These are phyloP conservation scores for Neopestalotiopsis rosae DNA, from an alignment of 2,329 filamentous ascomycete species.

Conservation along the genomic window DNA sequence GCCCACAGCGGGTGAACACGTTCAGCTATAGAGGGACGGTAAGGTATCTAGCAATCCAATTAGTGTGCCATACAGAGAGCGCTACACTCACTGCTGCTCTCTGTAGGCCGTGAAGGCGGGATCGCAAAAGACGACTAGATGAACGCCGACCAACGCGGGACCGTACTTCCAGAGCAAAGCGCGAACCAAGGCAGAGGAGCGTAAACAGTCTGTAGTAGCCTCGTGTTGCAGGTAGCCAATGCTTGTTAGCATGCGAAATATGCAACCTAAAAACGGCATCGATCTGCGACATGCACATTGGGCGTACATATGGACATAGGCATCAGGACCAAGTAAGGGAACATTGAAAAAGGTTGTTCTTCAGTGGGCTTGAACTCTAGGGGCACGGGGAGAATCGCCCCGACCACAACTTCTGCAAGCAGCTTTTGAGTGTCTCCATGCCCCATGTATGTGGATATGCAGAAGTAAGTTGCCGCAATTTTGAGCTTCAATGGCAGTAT, in stretches of 20 bases:
- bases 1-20: neutral
- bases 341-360: neutral
- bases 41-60: too few relatives aligned
- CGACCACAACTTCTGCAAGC: neutral
- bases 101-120: too few relatives aligned
- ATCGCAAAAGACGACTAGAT: too few relatives aligned
- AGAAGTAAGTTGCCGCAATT: neutral
- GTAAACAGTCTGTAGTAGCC: neutral
- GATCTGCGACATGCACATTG: neutral
- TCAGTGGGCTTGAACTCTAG: neutral
- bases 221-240: neutral
- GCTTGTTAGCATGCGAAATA: neutral
- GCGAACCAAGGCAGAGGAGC: too few relatives aligned
- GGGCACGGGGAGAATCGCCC: neutral
- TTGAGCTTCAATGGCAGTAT: too few relatives aligned
- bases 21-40: too few relatives aligned
- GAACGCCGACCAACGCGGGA: too few relatives aligned
- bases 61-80: too few relatives aligned
- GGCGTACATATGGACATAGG: neutral
- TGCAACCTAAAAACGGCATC: neutral
- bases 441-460: neutral
- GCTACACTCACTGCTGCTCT: too few relatives aligned
- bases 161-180: too few relatives aligned
- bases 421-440: neutral
- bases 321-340: neutral